These are phyloP conservation scores for Aeschynomene evenia DNA, from an alignment of 306 rosid genomes.

Conservation along the genomic window DNA sequence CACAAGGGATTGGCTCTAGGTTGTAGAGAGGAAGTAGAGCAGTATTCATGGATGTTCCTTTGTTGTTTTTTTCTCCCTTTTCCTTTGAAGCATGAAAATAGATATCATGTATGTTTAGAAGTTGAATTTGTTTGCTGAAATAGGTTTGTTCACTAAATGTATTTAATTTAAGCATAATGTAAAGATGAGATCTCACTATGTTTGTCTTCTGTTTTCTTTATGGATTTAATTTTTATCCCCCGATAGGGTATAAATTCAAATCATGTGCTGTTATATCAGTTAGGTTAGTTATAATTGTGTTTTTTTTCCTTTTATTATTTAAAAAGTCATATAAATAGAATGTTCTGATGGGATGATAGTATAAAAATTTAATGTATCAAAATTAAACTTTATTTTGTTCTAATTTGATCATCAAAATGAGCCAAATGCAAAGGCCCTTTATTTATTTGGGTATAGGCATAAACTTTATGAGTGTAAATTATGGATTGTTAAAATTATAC, in stretches of 20 bases:
- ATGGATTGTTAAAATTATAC: too few relatives aligned
- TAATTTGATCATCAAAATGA: background rate
- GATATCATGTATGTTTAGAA: conserved; percentile 33
- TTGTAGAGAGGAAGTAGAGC: conserved; percentile 32
- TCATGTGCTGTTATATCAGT: too few relatives aligned
- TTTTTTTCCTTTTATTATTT: background rate
- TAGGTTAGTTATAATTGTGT: too few relatives aligned
- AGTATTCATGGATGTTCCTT: conserved; percentile 32
- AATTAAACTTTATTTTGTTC: too few relatives aligned
- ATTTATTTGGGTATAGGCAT: background rate
- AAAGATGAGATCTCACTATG: conserved; percentile 38
- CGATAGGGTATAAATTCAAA: too few relatives aligned
- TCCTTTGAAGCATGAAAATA: conserved; percentile 27
- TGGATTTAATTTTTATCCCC: too few relatives aligned
- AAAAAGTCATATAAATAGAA: too few relatives aligned
- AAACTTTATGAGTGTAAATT: too few relatives aligned
- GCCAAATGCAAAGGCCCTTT: background rate
- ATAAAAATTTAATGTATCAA: too few relatives aligned
- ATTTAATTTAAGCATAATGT: conserved; percentile 42
- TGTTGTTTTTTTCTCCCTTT: background rate
- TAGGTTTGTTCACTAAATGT: conserved; percentile 32
- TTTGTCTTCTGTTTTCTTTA: too few relatives aligned
- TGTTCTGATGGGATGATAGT: too few relatives aligned
- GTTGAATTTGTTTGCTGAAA: conserved; percentile 34
- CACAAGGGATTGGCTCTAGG: conserved; percentile 31